phyloP scores from a whole-genome alignment of 2,329 filamentous ascomycete genomes.

The Cyanodermella asteris region DNA sequence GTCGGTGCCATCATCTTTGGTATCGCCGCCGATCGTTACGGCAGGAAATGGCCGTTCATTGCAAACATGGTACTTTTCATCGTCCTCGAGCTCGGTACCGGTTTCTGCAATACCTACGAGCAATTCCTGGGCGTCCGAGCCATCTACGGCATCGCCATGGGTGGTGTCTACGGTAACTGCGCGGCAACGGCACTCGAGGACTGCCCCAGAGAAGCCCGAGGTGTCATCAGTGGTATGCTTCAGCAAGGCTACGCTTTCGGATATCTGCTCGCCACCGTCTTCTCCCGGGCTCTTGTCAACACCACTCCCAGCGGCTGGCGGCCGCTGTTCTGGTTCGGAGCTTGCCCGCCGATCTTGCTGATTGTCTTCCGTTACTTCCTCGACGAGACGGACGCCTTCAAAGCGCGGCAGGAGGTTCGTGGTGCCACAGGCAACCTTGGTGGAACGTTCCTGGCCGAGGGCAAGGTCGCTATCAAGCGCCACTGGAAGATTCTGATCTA shows the following conservation, averaged over 20 bases:
- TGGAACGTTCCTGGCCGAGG: conserved; percentile 50
- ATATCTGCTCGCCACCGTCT: conserved; percentile 37
- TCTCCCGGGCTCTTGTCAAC: conserved; percentile 28
- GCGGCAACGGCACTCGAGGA: conserved; percentile 42
- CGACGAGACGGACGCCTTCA: conserved; percentile 57
- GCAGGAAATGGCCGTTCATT: conserved; percentile 33
- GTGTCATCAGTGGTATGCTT: conserved; percentile 38
- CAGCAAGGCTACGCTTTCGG: conserved; percentile 44
- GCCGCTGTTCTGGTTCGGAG: conserved; percentile 76
- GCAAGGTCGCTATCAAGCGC: conserved; percentile 52
- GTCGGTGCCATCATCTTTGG: conserved; percentile 38
- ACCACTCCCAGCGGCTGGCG: conserved; percentile 66
- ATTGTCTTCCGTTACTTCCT: conserved; percentile 58
- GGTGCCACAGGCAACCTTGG: conserved; percentile 37
- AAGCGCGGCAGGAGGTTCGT: conserved; percentile 42
- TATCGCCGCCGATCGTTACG: conserved; percentile 29
- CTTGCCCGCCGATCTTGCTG: conserved; percentile 56
- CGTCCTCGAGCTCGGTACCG: conserved; percentile 35
- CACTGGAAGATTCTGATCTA: conserved; percentile 69
- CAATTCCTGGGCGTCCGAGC: conserved; percentile 37
- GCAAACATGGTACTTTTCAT: conserved; percentile 41
- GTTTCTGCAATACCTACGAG: conserved; percentile 35
- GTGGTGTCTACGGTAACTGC: conserved; percentile 38
- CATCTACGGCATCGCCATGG: conserved; percentile 43
- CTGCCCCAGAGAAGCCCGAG: conserved; percentile 34